These are phyloP conservation scores for Skeletonema marinoi DNA, from an alignment of 108 stramenopile species.

Conservation along the genomic window DNA sequence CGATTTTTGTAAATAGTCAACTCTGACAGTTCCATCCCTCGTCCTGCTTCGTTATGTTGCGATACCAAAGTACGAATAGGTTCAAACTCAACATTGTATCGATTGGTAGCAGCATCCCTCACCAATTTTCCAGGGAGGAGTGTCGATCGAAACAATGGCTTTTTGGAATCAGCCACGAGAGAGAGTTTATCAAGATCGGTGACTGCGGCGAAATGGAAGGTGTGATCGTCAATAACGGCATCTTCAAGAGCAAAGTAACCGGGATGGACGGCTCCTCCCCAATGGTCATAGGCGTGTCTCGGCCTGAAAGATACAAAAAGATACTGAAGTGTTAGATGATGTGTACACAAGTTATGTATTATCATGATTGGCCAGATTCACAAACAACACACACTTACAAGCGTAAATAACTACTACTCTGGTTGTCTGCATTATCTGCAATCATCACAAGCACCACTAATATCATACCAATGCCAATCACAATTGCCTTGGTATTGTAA, in stretches of 20 bases:
- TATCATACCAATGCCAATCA: constrained; percentile 21
- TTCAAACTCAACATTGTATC: constrained; percentile 66
- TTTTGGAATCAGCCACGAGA: constrained; percentile 54
- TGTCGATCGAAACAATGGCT: constrained; percentile 69
- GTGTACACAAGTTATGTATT: background rate
- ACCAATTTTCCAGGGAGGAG: constrained; percentile 72
- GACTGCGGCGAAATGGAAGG: constrained; percentile 82
- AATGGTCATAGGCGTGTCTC: constrained; percentile 36
- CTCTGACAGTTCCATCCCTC: constrained; percentile 94
- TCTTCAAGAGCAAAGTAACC: constrained; percentile 73
- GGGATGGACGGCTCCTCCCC: constrained; percentile 71
- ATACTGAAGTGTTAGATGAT: background rate
- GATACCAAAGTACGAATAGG: constrained; percentile 63
- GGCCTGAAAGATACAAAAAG: background rate
- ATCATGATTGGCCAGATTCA: too few relatives aligned
- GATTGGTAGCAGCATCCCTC: constrained; percentile 32
- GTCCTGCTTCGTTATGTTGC: constrained; percentile 93
- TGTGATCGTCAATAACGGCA: constrained; percentile 49
- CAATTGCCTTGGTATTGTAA: constrained; percentile 37
- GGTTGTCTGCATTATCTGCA: background rate
- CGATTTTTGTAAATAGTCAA: constrained; percentile 83
- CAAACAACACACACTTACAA: background rate
- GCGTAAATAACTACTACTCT: background rate
- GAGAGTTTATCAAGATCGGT: constrained; percentile 89
- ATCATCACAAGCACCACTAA: constrained; percentile 34